These are phyloP conservation scores for Symbiodinium natans DNA, from an alignment of 73 alveolate genomes.

Conservation along the genomic window DNA sequence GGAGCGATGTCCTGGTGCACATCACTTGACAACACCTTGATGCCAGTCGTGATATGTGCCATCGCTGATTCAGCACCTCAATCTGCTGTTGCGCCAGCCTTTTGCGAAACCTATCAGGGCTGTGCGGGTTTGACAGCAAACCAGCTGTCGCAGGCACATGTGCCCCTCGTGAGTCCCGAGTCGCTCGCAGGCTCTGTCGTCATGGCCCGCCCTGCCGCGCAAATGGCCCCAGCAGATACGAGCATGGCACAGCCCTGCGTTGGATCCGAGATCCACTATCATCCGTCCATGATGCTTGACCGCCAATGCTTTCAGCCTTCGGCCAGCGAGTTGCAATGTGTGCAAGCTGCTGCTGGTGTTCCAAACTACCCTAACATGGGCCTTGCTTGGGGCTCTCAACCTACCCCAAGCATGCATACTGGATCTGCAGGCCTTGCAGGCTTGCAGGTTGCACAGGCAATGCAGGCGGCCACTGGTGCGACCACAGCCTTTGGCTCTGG, in stretches of 20 bases:
- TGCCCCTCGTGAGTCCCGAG: not conserved
- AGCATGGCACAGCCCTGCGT: not conserved
- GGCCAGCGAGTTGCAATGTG: not conserved
- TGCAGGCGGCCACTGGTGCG: slow-evolving; percentile 31
- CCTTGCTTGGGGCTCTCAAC: not conserved
- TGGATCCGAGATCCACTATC: not conserved
- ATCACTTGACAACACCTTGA: not conserved
- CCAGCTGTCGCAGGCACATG: not conserved
- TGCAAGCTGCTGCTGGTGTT: not conserved
- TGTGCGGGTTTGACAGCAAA: not conserved
- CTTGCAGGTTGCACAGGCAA: not conserved
- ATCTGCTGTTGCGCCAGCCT: not conserved
- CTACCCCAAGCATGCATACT: not conserved
- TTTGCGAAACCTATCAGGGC: not conserved
- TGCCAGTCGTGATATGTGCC: not conserved
- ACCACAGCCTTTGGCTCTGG: slow-evolving; percentile 12
- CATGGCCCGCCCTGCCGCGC: not conserved
- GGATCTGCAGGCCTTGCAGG: not conserved
- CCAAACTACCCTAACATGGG: not conserved
- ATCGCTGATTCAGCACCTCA: not conserved
- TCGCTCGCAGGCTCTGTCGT: not conserved
- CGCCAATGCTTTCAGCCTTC: not conserved
- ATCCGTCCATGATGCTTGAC: not conserved
- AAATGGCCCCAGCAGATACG: not conserved
- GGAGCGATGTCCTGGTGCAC: not conserved